Percentiles rank a stretch among this genome's conserved stretches.
Conservation (phyloP, 2,329 filamentous ascomycete genomes). For the Fusarium ambrosium region DNA sequence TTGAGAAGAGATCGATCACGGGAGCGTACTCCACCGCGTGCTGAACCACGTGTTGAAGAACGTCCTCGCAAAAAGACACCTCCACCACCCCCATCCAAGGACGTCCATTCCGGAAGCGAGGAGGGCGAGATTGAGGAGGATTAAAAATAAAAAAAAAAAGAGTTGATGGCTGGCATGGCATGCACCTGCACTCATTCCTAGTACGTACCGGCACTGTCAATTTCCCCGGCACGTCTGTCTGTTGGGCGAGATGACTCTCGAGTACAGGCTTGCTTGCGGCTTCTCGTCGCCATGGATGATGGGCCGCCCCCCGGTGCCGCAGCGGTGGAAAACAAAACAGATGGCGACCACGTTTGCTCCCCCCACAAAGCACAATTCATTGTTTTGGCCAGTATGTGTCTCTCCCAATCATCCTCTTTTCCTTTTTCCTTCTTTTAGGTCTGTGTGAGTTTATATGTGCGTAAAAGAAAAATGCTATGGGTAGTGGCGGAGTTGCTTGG, state of each 20-base stretch:
- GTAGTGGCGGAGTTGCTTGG: slow-evolving; percentile 19
- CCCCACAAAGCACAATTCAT: neutral
- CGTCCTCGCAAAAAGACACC: slow-evolving; percentile 71
- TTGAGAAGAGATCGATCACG: slow-evolving; percentile 69
- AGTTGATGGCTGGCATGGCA: slow-evolving; percentile 13
- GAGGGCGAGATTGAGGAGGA: slow-evolving; percentile 98
- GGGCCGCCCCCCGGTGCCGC: slow-evolving; percentile 26
- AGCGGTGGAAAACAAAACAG: slow-evolving; percentile 26
- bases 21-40: slow-evolving; percentile 69
- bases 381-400: slow-evolving; percentile 43
- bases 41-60: slow-evolving; percentile 64
- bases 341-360: slow-evolving; percentile 35
- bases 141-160: slow-evolving; percentile 49
- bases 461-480: slow-evolving; percentile 17
- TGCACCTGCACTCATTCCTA: slow-evolving; percentile 36
- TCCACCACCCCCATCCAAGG: slow-evolving; percentile 59
- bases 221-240: slow-evolving; percentile 34
- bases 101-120: slow-evolving; percentile 83
- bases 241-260: slow-evolving; percentile 48
- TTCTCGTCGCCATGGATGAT: slow-evolving; percentile 27
- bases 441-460: slow-evolving; percentile 38
- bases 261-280: slow-evolving; percentile 48
- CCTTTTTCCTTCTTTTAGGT: slow-evolving; percentile 29
- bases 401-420: slow-evolving; percentile 13
- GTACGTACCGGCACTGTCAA: slow-evolving; percentile 48